Evolutionary conservation across 2,329 filamentous ascomycete species (phyloP), one percentile per base, ranked within the genome.

Genomic region (Cercospora berteroae): DNA sequence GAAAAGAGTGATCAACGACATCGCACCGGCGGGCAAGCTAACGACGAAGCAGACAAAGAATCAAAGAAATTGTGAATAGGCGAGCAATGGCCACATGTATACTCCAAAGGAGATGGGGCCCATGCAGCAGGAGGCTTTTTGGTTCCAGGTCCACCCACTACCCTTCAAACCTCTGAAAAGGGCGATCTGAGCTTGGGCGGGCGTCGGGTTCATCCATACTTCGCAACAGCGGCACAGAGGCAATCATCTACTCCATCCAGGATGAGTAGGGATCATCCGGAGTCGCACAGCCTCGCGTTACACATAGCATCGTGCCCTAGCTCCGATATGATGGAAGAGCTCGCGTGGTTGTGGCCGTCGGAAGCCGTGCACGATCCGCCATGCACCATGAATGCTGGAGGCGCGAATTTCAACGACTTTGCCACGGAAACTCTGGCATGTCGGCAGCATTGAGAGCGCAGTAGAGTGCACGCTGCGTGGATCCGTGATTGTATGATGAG

Each of bases 1-100:
- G 9, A 67, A 62, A n/a, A 61, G 44, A 56, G 25, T 60, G 44
- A 27, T 33, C 39, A 64, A 67, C 62, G 61, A 23, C 66, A 67
- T 67, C 23, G 31, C 50, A 57, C 31, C 42, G 31, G 10, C 55
- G 44, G 50, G 36, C 25, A 57, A 31, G 33, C 33, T 58, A 65
- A 56, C 29, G 20, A 63, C n/a, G 20, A 42, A 63, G 33, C 50
- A 58, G 61, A 63, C 27, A 58, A 52, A 48, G 33, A 31, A 31
- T 52, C 5, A 29, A 16, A 31, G 20, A n/a, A 44, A 12, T 31
- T 18, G 31, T 44, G 33, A 42, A 13, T 25, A n/a, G 20, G 16
- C 29, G 50, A 64, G 52, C 48, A 57, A 42, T 57, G 33, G 27
- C 33, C 36, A 57, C 61, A 52, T 64, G 33, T 64, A 64, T 57